Conservation (phyloP, 495 filamentous ascomycete genomes). For the Trichoderma erinaceum region DNA sequence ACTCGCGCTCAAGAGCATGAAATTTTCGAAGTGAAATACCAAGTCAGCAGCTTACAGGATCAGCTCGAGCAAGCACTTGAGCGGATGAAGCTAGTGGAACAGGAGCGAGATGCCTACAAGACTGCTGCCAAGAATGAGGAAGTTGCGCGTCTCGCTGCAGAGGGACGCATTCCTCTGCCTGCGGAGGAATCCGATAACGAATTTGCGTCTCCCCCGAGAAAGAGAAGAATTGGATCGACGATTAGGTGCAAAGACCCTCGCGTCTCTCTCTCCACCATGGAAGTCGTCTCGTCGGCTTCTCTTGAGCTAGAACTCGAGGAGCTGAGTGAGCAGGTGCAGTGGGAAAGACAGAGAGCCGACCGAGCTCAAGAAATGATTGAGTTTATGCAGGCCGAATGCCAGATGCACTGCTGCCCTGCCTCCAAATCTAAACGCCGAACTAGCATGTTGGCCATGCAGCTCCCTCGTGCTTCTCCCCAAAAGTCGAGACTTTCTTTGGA, state of each 20-base stretch:
- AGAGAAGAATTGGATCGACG: neutral
- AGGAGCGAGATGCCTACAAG: conserved; percentile 63
- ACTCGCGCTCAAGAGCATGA: conserved; percentile 61
- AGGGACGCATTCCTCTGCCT: conserved; percentile 58
- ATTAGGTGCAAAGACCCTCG: conserved; percentile 20
- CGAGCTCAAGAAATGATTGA: conserved; percentile 67
- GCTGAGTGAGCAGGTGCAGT: conserved; percentile 54
- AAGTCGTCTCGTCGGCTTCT: conserved; percentile 37
- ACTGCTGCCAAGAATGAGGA: conserved; percentile 52
- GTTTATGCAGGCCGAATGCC: conserved; percentile 79
- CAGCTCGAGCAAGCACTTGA: conserved; percentile 61
- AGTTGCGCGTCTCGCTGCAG: conserved; percentile 54
- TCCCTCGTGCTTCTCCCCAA: conserved; percentile 9
- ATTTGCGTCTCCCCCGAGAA: conserved; percentile 41
- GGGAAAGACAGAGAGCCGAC: conserved; percentile 58
- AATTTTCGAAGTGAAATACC: conserved; percentile 66
- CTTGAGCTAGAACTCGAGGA: conserved; percentile 51
- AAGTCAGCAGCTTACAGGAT: conserved; percentile 66
- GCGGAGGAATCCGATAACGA: conserved; percentile 37
- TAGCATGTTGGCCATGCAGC: conserved; percentile 22
- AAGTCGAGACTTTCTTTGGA: neutral
- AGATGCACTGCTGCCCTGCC: conserved; percentile 64
- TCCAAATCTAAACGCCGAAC: conserved; percentile 17
- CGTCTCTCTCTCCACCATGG: conserved; percentile 33
- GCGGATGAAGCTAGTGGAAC: conserved; percentile 58